Evolutionary conservation across 1,139 yeast genomes (phyloP), one percentile per base, ranked within the genome.

Genomic region (Scheffersomyces segobiensis): DNA sequence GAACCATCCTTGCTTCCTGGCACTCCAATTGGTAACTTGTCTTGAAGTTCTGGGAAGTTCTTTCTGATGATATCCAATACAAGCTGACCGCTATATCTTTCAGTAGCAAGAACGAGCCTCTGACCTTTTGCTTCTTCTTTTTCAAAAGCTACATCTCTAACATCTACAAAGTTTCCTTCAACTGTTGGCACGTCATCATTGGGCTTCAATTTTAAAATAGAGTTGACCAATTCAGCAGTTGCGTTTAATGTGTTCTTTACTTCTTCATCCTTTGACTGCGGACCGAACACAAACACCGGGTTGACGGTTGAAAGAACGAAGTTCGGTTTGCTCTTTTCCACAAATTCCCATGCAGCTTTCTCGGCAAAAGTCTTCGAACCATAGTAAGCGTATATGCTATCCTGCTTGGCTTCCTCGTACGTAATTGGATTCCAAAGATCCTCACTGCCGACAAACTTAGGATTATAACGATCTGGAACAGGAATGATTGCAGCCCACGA

Each of bases 201-300:
- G 0, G 66, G 62, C 12, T 56, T 60, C 62, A 67, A 61, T 26
- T 62, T 66, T 53, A 70, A 61, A 12, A 76, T 52, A 5, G 57
- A 53, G 56, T 72, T 71, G 52, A 80, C 64, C 8, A 76, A 54
- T 59, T 76, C 76, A 50, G 76, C 69, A 1, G 84, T 78, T 0
- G 74, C 65, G 58, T 77, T 77, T 57, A 79, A 64, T 7, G 64
- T 62, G 2, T 64, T 68, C 39, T 62, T 66, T 10, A 65, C 72
- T 48, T 65, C 70, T n/a, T 63, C 62, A 55, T 53, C 63, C 54
- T 65, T 68, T 0, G 77, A 73, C 62, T 79, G 83, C 0, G 82
- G 82, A 0, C 83, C 84, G 62, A 79, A 77, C 3, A 77, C 80
- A 61, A 62, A 75, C 6, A 69, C 64, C 7, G 82, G 81, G 56